phyloP scores from a whole-genome alignment of 495 filamentous ascomycete genomes.

The Aspergillus cristatus region DNA sequence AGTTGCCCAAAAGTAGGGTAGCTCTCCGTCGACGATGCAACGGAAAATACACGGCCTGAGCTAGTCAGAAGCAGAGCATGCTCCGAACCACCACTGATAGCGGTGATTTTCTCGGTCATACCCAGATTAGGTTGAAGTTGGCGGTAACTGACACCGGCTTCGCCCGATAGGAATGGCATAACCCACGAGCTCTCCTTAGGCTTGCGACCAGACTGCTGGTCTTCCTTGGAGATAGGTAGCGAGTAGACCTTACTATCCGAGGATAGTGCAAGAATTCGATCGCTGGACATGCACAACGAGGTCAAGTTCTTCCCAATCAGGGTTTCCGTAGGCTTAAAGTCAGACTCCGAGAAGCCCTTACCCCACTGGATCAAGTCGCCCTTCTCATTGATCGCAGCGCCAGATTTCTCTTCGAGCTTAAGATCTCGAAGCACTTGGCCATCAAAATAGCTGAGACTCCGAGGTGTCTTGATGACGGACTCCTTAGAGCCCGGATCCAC shows the following conservation, averaged over 20 bases:
- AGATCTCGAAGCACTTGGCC: slow-evolving; percentile 77
- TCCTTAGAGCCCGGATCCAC: slow-evolving; percentile 79
- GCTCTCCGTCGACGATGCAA: slow-evolving; percentile 63
- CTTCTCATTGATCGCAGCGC: slow-evolving; percentile 79
- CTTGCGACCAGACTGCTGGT: slow-evolving; percentile 58
- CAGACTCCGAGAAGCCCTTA: slow-evolving; percentile 53
- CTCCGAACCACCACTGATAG: slow-evolving; percentile 69
- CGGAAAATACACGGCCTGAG: slow-evolving; percentile 75
- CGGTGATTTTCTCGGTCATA: slow-evolving; percentile 65
- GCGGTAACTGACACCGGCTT: slow-evolving; percentile 60
- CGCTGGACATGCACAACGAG: slow-evolving; percentile 62
- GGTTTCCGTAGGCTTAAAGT: slow-evolving; percentile 54
- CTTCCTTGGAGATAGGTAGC: slow-evolving; percentile 62
- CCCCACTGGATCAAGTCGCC: slow-evolving; percentile 95
- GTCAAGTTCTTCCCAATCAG: slow-evolving; percentile 72
- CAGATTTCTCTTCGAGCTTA: slow-evolving; percentile 73
- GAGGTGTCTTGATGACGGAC: slow-evolving; percentile 63
- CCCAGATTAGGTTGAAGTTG: slow-evolving; percentile 56
- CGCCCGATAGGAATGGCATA: slow-evolving; percentile 57
- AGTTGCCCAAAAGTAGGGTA: slow-evolving; percentile 82
- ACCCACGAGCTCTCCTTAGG: slow-evolving; percentile 54
- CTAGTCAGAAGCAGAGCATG: slow-evolving; percentile 83
- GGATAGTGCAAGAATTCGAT: slow-evolving; percentile 73
- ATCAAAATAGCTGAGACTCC: slow-evolving; percentile 75
- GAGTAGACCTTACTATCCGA: slow-evolving; percentile 79